Evolutionary conservation across 306 rosid species (phyloP), one percentile per base, ranked within the genome.

Genomic region (Carpinus viminea): DNA sequence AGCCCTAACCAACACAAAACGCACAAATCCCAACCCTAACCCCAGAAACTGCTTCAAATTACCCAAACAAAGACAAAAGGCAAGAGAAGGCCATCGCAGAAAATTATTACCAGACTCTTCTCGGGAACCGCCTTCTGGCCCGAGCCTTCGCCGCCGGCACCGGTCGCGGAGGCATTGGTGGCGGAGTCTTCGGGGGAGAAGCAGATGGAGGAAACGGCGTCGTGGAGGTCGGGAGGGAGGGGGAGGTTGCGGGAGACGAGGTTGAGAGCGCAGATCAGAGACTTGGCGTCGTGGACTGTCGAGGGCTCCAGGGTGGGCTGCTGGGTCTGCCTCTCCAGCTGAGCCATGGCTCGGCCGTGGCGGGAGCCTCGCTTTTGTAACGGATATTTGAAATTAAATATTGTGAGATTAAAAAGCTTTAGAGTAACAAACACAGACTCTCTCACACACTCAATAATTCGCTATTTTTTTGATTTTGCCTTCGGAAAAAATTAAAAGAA

Each of bases 221-320:
- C 70, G 79, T 90, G 79, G 54, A 96, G 90, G 64, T 93, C 92
- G 70, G 93, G 84, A 5, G 99, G 96, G 24, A 96, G 89, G 65
- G 98, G 98, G 82, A 93, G 96, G 73, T 93, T 89, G 50, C 99
- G 97, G 17, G 98, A 96, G 84, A 96, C 91, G 71, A 93, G 86
- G 82, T 88, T 90, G 87, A 96, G 93, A 47, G 98, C 99, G 65
- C 84, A 91, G 70, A 96, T 90, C 83, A 96, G 94, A 7, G 98
- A 81, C 80, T 86, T 93, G 79, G 93, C 79, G 75, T 85, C 79
- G 78, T 75, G 85, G 48, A 85, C 45, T 36, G 34, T 12, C 65
- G 36, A 11, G 65, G 24, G 65, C 65, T 59, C 31, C 65, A n/a
- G 65, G 38, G 24, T n/a, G 6, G 61, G 11, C 24, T n/a, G 34